A percentile compares a stretch with the other conserved stretches of the same genome.
Evolutionary conservation across 2,329 filamentous ascomycete genomes (phyloP).

Genomic region (Ilyonectria destructans): DNA sequence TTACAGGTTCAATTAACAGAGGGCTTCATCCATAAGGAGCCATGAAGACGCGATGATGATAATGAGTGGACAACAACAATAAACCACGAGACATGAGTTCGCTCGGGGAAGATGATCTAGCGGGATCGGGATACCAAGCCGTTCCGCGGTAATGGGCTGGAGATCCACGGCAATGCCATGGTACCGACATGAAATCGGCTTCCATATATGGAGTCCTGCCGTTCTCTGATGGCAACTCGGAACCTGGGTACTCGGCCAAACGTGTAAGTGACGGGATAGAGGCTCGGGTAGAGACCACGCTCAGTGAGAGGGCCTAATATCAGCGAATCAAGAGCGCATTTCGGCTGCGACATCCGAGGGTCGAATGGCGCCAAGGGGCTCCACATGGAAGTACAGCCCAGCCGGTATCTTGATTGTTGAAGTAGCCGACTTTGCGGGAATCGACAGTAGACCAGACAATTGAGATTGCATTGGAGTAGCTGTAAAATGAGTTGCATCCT

Average conservation of each 20-base stretch:
- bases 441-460: too few relatives aligned
- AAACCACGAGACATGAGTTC: not conserved
- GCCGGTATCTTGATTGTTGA: not conserved
- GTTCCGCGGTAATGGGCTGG: slow-evolving; percentile 12
- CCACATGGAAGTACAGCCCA: not conserved
- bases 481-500: too few relatives aligned
- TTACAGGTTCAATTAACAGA: not conserved
- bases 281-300: not conserved
- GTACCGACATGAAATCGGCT: not conserved
- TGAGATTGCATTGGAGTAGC: too few relatives aligned
- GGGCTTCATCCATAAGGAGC: not conserved
- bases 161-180: slow-evolving; percentile 23
- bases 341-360: slow-evolving; percentile 27
- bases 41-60: not conserved
- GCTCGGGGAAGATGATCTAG: not conserved
- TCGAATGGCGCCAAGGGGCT: not conserved
- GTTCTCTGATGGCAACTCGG: not conserved
- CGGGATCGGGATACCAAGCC: not conserved
- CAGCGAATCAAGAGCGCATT: not conserved
- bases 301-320: not conserved
- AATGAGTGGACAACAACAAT: not conserved
- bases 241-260: not conserved
- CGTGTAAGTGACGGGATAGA: not conserved
- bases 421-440: slow-evolving; percentile 19
- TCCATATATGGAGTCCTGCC: not conserved